Evolutionary conservation across 805 yeast genomes (phyloP).

Genomic region (Kodamaea jinghongensis): DNA sequence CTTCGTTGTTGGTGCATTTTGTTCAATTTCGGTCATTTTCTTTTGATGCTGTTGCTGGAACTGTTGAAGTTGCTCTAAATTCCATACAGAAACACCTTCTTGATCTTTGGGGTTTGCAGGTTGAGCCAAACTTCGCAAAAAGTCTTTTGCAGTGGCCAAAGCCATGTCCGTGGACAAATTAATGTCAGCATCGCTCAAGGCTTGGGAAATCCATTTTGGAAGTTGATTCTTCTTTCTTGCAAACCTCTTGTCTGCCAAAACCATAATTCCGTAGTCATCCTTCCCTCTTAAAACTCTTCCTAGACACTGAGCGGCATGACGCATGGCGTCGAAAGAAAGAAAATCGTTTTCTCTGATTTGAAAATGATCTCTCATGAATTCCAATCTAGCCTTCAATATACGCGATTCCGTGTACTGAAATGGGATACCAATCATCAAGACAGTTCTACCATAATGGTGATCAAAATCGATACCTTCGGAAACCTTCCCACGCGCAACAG

Average conservation of each 20-base stretch:
- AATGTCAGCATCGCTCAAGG: slow-evolving; percentile 83
- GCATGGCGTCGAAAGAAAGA: slow-evolving; percentile 96
- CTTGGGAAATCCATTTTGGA: slow-evolving; percentile 98
- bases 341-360: slow-evolving; percentile 94
- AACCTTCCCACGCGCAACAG: slow-evolving; percentile 98
- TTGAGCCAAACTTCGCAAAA: slow-evolving; percentile 89
- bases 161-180: slow-evolving; percentile 98
- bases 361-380: slow-evolving; percentile 87
- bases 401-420: slow-evolving; percentile 98
- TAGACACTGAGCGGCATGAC: slow-evolving; percentile 98
- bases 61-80: slow-evolving; percentile 57
- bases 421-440: slow-evolving; percentile 97
- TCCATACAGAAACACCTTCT: slow-evolving; percentile 95
- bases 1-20: slow-evolving; percentile 10
- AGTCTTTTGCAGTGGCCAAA: slow-evolving; percentile 87
- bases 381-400: slow-evolving; percentile 90
- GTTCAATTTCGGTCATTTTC: slow-evolving; percentile 18
- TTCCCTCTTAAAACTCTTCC: slow-evolving; percentile 97
- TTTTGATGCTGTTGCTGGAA: slow-evolving; percentile 53
- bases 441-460: slow-evolving; percentile 97
- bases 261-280: slow-evolving; percentile 99
- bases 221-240: slow-evolving; percentile 80
- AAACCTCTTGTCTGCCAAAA: slow-evolving; percentile 91
- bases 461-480: slow-evolving; percentile 99
- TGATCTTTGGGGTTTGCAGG: slow-evolving; percentile 87